Base-by-base conservation (phyloP, 2,329 filamentous ascomycete genomes). In the Aureobasidium leucospermi region DNA sequence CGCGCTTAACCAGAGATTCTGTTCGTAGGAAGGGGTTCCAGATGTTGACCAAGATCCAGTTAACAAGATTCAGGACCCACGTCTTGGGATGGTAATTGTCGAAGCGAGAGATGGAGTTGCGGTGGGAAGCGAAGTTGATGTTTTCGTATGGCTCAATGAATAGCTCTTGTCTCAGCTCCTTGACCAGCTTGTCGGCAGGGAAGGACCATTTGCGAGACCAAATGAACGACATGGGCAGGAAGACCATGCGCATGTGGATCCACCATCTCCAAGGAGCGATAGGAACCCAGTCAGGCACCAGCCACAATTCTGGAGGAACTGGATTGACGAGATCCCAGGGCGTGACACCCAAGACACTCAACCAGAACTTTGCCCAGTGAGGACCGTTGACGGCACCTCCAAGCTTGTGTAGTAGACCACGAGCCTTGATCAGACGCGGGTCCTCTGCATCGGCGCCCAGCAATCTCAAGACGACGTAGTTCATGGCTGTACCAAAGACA, bases 241-340 rank as follows among this genome's bases (percentile, higher is more conserved):
- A 96, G n/a, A 99, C 92, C 74, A 89, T 85, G n/a, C 94, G 90
- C 73, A 96, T 96, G 68, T 99, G 94, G 67, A 97, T 89, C 93
- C 92, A 96, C 92, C 93, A 96, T 65, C 90, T 80, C 90, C 91
- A 96, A 0, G 93, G 93, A 5, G 62, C 60, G 47, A 63, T 65
- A 5, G 63, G 62, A 13, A 64, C 48, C 63, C 60, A 73, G 47
- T 73, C 71, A 28, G 67, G 64, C 15, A 75, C 70, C 28, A 74
- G 79, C 94, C 94, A 99, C 46, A 97, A 73, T 76, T 99, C 94
- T 0, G 94, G 89, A 1, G 94, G 94, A 1, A 94, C 85, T 0
- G 94, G 94, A 67, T 97, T 99, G 66, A 97, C 92, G 61, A 94
- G 85, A 59, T 96, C 90, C 91, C 93, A 99, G 31, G 87, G 78